Base-by-base conservation (phyloP, 306 rosid genomes). In the Dalbergia cultrata region DNA sequence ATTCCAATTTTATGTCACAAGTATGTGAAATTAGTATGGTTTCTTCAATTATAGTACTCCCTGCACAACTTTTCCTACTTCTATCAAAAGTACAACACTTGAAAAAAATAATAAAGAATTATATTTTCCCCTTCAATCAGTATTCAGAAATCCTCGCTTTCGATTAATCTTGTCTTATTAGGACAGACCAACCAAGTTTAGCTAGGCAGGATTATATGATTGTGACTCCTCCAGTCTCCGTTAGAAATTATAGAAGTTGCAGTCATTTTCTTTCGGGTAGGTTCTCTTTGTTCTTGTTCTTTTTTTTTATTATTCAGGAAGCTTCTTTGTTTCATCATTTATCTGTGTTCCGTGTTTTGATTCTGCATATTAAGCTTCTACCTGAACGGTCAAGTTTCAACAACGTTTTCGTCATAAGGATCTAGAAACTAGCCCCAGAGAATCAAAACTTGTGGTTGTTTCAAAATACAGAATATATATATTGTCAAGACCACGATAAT, bases 361-460 rank as follows among this genome's bases (percentile, higher is more conserved):
- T 67, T 12, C n/a, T 19, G 45, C 64, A 13, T 18, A 78, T n/a
- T 45, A 59, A 56, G 13, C 16, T 33, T 4, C 13, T 5, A 54
- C 69, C 13, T 8, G 70, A 17, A 35, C 8, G 44, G 10, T 61
- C 71, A 49, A 58, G 8, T 47, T 37, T 67, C 79, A 54, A 76
- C 58, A 0, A 57, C n/a, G 52, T 64, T 37, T 35, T 64, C 17
- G 50, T 58, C 76, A 70, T 18, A 13, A 50, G 54, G 37, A 57
- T 73, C 75, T 56, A 74, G 70, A 66, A 81, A 47, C 84, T 41
- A 60, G 70, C 70, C 79, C 10, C 59, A 59, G 33, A 58, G 69
- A 13, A 43, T 34, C 68, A 74, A 44, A 74, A 45, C 34, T 26
- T 4, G 21, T 49, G 13, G 13, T 47, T 31, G 49, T 47, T 75